phyloP scores from a whole-genome alignment of 2,329 filamentous ascomycete species.

The Ascochyta fabae region DNA sequence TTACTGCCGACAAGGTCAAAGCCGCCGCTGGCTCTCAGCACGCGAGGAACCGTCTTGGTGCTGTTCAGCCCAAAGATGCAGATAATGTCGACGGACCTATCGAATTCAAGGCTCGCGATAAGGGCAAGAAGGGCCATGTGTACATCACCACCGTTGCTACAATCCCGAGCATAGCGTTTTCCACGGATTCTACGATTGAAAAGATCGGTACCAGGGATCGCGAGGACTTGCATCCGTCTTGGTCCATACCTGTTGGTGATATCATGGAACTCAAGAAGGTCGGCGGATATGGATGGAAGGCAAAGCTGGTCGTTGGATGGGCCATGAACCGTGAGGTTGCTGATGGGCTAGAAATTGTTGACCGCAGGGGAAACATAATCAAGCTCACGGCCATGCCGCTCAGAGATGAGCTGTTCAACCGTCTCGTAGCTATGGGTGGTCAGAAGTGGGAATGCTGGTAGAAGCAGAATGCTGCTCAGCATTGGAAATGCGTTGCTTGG shows the following conservation, averaged over 20 bases:
- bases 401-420: conserved; percentile 81
- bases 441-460: conserved; percentile 86
- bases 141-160: conserved; percentile 73
- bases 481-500: neutral
- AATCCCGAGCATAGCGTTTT: conserved; percentile 72
- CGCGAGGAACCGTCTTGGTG: conserved; percentile 75
- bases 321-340: conserved; percentile 74
- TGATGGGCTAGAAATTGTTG: conserved; percentile 73
- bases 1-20: conserved; percentile 73
- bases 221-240: conserved; percentile 64
- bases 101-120: conserved; percentile 75
- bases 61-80: conserved; percentile 60
- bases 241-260: conserved; percentile 73
- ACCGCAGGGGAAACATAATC: conserved; percentile 62
- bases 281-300: conserved; percentile 84
- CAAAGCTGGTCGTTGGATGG: conserved; percentile 82
- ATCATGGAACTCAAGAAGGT: conserved; percentile 79
- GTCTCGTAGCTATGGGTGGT: conserved; percentile 74
- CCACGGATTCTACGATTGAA: conserved; percentile 58
- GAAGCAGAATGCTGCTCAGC: neutral
- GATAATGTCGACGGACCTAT: conserved; percentile 68
- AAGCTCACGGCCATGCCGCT: conserved; percentile 74
- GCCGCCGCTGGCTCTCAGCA: conserved; percentile 67
- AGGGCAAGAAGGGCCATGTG: conserved; percentile 73
- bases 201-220: conserved; percentile 56